Percentiles rank a stretch among this genome's conserved stretches.
Evolutionary conservation across 257 asterid genomes (phyloP).

Genomic region (Solanum bulbocastanum): DNA sequence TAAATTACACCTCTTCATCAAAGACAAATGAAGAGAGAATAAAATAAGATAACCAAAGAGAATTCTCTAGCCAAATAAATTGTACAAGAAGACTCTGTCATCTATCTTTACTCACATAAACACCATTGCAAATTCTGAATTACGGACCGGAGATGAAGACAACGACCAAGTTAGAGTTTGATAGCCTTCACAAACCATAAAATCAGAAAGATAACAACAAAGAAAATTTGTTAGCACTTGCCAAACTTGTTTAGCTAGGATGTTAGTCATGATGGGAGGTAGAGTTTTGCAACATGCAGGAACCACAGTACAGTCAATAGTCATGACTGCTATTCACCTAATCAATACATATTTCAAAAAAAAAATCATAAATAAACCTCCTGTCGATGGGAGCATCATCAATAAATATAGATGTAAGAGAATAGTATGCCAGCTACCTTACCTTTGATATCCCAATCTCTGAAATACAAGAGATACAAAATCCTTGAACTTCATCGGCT

Average conservation of each 20-base stretch:
- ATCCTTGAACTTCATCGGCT: conserved; percentile 55
- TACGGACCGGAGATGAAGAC: neutral
- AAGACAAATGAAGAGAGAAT: neutral
- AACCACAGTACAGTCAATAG: neutral
- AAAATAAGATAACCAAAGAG: neutral
- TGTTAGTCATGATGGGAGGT: neutral
- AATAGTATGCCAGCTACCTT: neutral
- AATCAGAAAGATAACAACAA: neutral
- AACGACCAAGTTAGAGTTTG: neutral
- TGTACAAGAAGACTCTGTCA: neutral
- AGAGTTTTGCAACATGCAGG: neutral
- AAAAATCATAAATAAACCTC: neutral
- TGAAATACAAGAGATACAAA: conserved; percentile 41
- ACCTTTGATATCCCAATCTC: conserved; percentile 68
- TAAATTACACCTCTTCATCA: neutral
- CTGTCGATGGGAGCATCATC: neutral
- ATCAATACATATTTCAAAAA: neutral
- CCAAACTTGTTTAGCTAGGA: neutral
- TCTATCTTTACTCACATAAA: neutral
- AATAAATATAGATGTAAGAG: neutral
- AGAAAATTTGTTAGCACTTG: neutral
- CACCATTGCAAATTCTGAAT: neutral
- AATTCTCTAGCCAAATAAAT: neutral
- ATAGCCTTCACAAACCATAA: neutral
- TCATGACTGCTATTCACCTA: neutral